phyloP scores from a whole-genome alignment of 371 early-diverging fungal species.

The Zychaea mexicana region DNA sequence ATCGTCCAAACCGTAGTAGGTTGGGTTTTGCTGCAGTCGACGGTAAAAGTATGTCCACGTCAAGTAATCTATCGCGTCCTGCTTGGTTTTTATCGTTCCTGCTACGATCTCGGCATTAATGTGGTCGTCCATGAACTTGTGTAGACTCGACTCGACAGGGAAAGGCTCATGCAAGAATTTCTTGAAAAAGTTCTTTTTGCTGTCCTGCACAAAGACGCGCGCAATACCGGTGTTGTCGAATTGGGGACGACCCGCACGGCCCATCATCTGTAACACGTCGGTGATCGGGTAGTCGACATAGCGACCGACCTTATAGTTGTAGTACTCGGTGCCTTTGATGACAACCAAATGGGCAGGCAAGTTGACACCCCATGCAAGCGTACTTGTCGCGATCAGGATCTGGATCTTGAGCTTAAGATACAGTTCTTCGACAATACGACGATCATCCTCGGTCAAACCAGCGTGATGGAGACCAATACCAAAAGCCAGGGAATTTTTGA shows the following conservation, averaged over 20 bases:
- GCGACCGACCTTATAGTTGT: constrained; percentile 84
- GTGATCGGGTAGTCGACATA: constrained; percentile 96
- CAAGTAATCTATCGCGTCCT: constrained; percentile 93
- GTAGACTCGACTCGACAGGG: constrained; percentile 87
- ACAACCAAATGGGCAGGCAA: constrained; percentile 98
- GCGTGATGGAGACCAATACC: constrained; percentile 99
- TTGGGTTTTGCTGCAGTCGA: constrained; percentile 89
- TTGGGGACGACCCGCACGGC: constrained; percentile 98
- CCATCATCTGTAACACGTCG: constrained; percentile 99
- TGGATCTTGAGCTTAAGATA: constrained; percentile 94
- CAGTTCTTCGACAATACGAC: constrained; percentile 91
- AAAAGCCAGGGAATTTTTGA: constrained; percentile 84
- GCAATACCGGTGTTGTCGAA: constrained; percentile 92
- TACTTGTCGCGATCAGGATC: constrained; percentile 95
- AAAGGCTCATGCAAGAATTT: constrained; percentile 94
- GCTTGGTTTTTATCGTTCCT: constrained; percentile 82
- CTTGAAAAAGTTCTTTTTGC: constrained; percentile 95
- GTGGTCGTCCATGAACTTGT: constrained; percentile 81
- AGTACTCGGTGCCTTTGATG: constrained; percentile 98
- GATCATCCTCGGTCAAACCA: constrained; percentile 89
- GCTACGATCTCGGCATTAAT: constrained; percentile 91
- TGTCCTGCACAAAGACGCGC: constrained; percentile 85
- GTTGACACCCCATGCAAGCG: constrained; percentile 99
- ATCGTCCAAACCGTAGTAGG: constrained; percentile 92
- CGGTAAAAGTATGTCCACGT: constrained; percentile 96